Evolutionary conservation across 306 rosid genomes (phyloP), one percentile per base, ranked within the genome.

Genomic region (Senna tora): DNA sequence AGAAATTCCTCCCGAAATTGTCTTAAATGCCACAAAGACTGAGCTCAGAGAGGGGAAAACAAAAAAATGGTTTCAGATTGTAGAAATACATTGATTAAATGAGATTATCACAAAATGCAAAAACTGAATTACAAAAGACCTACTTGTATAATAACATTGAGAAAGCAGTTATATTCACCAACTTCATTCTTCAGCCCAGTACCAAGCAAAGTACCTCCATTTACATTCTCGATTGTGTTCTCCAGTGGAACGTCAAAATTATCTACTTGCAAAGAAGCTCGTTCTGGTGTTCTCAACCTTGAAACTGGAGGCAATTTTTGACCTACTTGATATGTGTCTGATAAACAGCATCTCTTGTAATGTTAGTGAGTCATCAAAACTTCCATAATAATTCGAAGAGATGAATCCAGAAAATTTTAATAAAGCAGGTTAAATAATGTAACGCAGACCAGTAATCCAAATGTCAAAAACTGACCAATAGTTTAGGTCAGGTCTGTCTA

Each of bases 131-230:
- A 67, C 60, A 58, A 46, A 66, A 12, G 55, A 72, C 65, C 62
- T 67, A 87, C 99, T 91, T 95, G 99, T 77, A 95, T 92, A 57
- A 95, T 95, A 76, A 95, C 99, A 79, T 95, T 95, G 73, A 95
- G 88, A 83, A 95, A 95, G 93, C 99, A 95, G 82, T 92, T 95
- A 81, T 92, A 95, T 88, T 95, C 99, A 67, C 99, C 99, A 79
- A 95, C 92, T 88, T 95, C 99, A 81, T 95, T 95, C 86, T 86
- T 88, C 81, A 95, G 85, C 52, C 99, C 99, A 49, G 96, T 77
- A 75, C 96, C 99, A 73, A 80, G 76, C 32, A 83, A 69, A 80
- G 80, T 81, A 17, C 68, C 85, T 67, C 81, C 85, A 19, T 74
- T 76, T 34, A 65, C 80, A 62, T 71, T 71, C 60, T 72, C 79